These are phyloP conservation scores for Diaporthe batatas DNA, from an alignment of 2,329 filamentous ascomycete species.

Conservation along the genomic window DNA sequence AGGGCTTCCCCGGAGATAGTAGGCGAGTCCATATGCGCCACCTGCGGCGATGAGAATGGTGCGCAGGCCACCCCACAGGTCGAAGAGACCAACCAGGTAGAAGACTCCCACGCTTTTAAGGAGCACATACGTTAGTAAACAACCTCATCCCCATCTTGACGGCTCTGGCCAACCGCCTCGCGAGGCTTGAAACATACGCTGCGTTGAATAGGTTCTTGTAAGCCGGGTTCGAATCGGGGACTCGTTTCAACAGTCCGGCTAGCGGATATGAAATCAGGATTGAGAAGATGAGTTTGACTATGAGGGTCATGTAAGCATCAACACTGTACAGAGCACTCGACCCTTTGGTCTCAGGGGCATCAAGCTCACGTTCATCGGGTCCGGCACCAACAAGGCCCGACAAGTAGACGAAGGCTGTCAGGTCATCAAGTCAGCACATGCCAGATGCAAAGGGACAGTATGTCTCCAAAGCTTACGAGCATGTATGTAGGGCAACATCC, in stretches of 20 bases:
- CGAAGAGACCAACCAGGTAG: slow-evolving; percentile 93
- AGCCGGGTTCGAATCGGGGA: slow-evolving; percentile 86
- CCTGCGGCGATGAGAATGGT: slow-evolving; percentile 85
- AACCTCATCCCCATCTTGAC: neutral
- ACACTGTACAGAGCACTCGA: neutral
- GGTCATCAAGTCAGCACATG: slow-evolving; percentile 41
- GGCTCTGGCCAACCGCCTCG: neutral
- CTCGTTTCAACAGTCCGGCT: slow-evolving; percentile 86
- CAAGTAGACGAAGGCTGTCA: slow-evolving; percentile 59
- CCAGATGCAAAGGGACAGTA: neutral
- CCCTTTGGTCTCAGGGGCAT: slow-evolving; percentile 5
- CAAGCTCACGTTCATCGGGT: slow-evolving; percentile 60
- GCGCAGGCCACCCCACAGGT: slow-evolving; percentile 86
- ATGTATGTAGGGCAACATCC: slow-evolving; percentile 54
- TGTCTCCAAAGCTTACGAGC: slow-evolving; percentile 45
- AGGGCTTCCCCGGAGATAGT: slow-evolving; percentile 81
- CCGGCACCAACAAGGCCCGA: slow-evolving; percentile 57
- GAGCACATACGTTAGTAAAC: neutral
- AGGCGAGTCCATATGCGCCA: slow-evolving; percentile 86
- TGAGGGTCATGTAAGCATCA: slow-evolving; percentile 22
- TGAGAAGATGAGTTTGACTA: slow-evolving; percentile 93
- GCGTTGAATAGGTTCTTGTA: slow-evolving; percentile 92
- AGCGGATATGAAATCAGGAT: slow-evolving; percentile 95
- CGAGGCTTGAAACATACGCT: slow-evolving; percentile 60
- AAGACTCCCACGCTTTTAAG: slow-evolving; percentile 80